Conservation (phyloP, 192 early-diverging fungal species). For the Coemansia sp. region DNA sequence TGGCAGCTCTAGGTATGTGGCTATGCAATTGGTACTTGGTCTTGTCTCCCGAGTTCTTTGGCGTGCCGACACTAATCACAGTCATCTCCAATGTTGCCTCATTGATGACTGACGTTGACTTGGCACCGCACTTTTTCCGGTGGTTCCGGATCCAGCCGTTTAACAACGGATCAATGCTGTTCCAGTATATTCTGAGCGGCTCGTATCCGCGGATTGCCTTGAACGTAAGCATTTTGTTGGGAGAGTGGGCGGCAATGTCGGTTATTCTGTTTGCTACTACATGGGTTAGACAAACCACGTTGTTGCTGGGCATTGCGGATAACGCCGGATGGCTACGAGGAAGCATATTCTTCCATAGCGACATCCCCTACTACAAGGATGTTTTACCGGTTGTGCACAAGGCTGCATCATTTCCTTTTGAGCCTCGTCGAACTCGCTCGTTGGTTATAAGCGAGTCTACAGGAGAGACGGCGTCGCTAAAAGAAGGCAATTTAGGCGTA, state of each 20-base stretch:
- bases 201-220: slow-evolving; percentile 34
- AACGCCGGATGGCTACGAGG: slow-evolving; percentile 27
- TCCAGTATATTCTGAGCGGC: slow-evolving; percentile 41
- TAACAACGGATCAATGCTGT: slow-evolving; percentile 51
- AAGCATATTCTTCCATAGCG: slow-evolving; percentile 20
- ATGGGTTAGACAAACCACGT: slow-evolving; percentile 19
- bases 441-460: not conserved
- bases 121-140: slow-evolving; percentile 46
- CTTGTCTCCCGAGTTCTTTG: slow-evolving; percentile 29
- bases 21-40: slow-evolving; percentile 22
- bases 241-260: slow-evolving; percentile 30
- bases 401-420: not conserved
- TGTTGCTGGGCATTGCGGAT: slow-evolving; percentile 17
- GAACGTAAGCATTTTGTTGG: slow-evolving; percentile 49
- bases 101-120: slow-evolving; percentile 29
- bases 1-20: slow-evolving; percentile 19
- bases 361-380: slow-evolving; percentile 24
- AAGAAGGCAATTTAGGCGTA: slow-evolving; percentile 20
- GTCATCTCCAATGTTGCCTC: slow-evolving; percentile 41
- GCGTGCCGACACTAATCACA: slow-evolving; percentile 13
- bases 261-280: slow-evolving; percentile 28
- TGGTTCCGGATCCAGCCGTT: slow-evolving; percentile 51
- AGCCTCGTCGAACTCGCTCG: not conserved
- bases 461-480: slow-evolving; percentile 4
- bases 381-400: not conserved